Evolutionary conservation across 2,329 filamentous ascomycete species (phyloP), one percentile per base, ranked within the genome.

Genomic region (Acrocalymma vagum): DNA sequence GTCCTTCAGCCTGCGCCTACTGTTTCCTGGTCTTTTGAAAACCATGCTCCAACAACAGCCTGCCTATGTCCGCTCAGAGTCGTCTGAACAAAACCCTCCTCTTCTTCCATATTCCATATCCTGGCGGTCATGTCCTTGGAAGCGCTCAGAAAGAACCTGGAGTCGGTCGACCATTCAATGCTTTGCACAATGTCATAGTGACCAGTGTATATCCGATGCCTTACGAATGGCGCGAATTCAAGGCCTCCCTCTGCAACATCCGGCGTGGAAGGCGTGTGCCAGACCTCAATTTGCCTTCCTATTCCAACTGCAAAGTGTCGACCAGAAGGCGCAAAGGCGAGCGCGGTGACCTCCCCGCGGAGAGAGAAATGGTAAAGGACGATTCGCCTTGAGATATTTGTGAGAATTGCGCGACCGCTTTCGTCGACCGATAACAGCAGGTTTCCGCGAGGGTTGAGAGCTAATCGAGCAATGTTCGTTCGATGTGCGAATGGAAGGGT

Each of bases 291-390:
- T 61, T 88, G 87, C 60, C 93, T 83, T 23, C 91, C 93, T 16
- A 96, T 76, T 29, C 87, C 93, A 23, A 93, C 92, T 17, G 88
- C 93, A 63, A 99, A 99, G 72, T 95, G 85, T 32, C 86, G 85
- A 15, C 94, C 94, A 2, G 90, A 95, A 0, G 93, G 92, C 15
- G 94, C 91, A 63, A 99, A 99, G 1, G 89, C 82, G 22, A 99
- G 84, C 0, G 92, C 85, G 10, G 90, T 89, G 25, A 95, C 86
- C 10, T 84, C 76, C n/a, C 83, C 81, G 61, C 87, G 88, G 74
- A 99, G 95, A n/a, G 93, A 92, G 70, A 99, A 96, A 71, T 96
- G 87, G 65, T 97, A 95, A 37, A 99, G 85, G 5, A 87, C 82
- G 53, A 96, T 87, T 51, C 91, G 85, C 48, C 93, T 87, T 18